Percentiles rank a stretch among this genome's conserved stretches.
Evolutionary conservation across 345 rosid genomes (phyloP).

Genomic region (Salix brachista): DNA sequence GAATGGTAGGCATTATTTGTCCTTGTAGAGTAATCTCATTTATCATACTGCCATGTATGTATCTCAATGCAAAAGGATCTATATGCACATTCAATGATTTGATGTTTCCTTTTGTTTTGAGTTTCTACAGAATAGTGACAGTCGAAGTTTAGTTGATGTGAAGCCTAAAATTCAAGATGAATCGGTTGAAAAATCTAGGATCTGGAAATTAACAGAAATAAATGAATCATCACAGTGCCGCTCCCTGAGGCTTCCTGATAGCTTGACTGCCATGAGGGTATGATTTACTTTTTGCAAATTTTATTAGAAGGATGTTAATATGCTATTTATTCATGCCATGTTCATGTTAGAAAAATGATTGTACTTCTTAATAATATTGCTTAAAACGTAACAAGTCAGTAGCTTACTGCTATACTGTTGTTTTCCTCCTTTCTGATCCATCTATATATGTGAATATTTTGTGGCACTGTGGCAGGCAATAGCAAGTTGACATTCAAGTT

Average conservation of each 20-base stretch:
- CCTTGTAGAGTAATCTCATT: neutral
- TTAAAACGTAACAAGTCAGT: neutral
- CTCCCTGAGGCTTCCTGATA: conserved; percentile 65
- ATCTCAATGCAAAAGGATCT: neutral
- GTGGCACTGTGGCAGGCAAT: neutral
- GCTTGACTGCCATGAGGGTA: conserved; percentile 57
- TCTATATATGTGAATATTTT: neutral
- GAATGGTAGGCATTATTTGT: conserved; percentile 38
- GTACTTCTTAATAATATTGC: neutral
- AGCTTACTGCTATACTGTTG: neutral
- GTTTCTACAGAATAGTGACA: conserved; percentile 47
- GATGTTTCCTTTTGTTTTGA: conserved; percentile 10
- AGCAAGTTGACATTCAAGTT: neutral
- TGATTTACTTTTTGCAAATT: neutral
- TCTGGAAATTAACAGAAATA: conserved; percentile 72
- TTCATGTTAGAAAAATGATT: neutral
- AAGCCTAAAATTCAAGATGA: conserved; percentile 70
- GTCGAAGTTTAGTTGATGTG: conserved; percentile 47
- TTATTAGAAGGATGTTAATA: neutral
- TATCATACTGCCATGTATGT: neutral
- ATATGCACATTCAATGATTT: neutral
- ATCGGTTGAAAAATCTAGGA: conserved; percentile 50
- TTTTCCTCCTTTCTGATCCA: neutral
- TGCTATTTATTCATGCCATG: neutral
- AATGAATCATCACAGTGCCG: conserved; percentile 67